Evolutionary conservation across 169 alveolate species (phyloP).

Genomic region (Cryptosporidium ryanae): DNA sequence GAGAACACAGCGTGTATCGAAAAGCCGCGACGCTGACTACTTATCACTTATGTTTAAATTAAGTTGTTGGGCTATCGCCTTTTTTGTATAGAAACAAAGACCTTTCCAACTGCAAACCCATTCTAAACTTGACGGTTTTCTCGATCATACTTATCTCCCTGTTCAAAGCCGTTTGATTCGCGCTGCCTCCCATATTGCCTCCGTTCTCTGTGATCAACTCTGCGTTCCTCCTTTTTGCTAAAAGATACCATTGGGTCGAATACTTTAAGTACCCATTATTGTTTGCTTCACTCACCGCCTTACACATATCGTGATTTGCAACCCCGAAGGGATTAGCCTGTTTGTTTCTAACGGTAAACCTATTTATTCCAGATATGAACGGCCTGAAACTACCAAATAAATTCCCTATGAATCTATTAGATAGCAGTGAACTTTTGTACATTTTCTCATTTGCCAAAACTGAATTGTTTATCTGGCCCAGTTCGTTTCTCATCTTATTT

Average conservation of each 20-base stretch:
- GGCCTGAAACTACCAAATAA: constrained; percentile 56
- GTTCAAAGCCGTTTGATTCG: constrained; percentile 5
- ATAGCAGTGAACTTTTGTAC: constrained; percentile 37
- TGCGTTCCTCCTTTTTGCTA: constrained; percentile 60
- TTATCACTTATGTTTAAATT: background rate
- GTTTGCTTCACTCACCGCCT: background rate
- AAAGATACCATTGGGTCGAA: constrained; percentile 55
- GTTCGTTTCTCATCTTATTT: constrained; percentile 27
- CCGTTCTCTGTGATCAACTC: background rate
- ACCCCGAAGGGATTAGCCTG: constrained; percentile 9
- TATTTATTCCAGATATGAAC: constrained; percentile 56
- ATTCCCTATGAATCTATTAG: constrained; percentile 46
- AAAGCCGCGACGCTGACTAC: background rate
- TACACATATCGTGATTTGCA: background rate
- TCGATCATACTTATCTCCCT: constrained; percentile 41
- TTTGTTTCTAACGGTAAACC: constrained; percentile 10
- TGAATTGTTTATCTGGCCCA: constrained; percentile 9
- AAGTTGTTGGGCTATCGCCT: background rate
- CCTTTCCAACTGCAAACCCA: constrained; percentile 49
- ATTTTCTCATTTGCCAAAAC: constrained; percentile 22
- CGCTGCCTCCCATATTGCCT: background rate
- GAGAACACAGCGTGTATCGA: background rate
- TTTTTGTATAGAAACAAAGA: constrained; percentile 16
- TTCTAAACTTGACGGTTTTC: constrained; percentile 38
- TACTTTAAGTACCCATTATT: background rate